Evolutionary conservation across 2,329 filamentous ascomycete genomes (phyloP), one percentile per base, ranked within the genome.

Genomic region (Alternaria consortialis): DNA sequence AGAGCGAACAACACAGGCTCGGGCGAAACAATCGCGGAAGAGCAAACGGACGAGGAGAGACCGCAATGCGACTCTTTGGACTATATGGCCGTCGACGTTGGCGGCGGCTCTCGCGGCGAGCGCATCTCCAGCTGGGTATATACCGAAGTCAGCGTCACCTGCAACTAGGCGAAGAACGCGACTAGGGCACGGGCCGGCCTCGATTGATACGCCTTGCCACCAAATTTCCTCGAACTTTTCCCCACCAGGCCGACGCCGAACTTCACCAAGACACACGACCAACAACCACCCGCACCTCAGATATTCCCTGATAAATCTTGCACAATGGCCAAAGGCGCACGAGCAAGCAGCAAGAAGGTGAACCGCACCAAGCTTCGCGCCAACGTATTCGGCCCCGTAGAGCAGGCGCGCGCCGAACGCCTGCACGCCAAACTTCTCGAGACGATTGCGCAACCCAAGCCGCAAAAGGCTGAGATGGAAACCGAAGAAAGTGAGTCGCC

Each of bases 351-450:
- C 68, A 88, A 85, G 73, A 97, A 97, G 84, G 85, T 86, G 74
- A 97, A 97, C 84, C 93, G 93, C 82, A 85, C 87, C 70, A 90
- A 87, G 72, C 86, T 97, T 67, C 94, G 94, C 79, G 84, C 87
- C 67, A 88, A 88, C 67, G 90, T 97, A 67, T 97, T 97, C 80
- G 92, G 90, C 1, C 94, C 94, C 15, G 88, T 89, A 56, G 92
- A 94, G 78, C 83, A 86, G 71, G 93, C 91, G 46, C 88, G 94
- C 70, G 90, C 89, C 54, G 90, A 94, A 80, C 90, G 94, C 68
- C 87, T 97, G 36, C 93, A 92, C 39, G 91, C 91, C 63, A 97
- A 95, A 81, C 84, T 97, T 62, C 84, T 94, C 74, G 93, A 94
- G 77, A 79, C 97, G 70, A 91, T 91, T 47, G 85, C 89, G 58